Evolutionary conservation across 2,329 filamentous ascomycete genomes (phyloP).

Genomic region (Claviceps pazoutovae): DNA sequence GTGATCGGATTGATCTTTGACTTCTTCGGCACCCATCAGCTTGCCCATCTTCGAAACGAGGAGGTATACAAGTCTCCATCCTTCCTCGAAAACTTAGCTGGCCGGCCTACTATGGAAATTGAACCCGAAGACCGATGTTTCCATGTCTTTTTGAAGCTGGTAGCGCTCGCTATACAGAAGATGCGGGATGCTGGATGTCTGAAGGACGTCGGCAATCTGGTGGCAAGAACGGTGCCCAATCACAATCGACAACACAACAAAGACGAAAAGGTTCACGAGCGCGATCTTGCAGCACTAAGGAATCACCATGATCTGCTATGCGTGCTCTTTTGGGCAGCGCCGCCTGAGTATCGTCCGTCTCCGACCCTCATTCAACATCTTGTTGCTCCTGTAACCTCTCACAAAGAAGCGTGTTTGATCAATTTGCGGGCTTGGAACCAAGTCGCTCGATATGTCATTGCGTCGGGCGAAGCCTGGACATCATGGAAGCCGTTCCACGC

Average conservation of each 20-base stretch:
- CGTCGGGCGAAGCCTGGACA: slow-evolving; percentile 29
- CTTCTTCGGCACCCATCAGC: slow-evolving; percentile 49
- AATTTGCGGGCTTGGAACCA: slow-evolving; percentile 51
- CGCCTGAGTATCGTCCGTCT: slow-evolving; percentile 37
- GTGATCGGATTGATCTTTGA: slow-evolving; percentile 51
- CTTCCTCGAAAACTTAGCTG: slow-evolving; percentile 43
- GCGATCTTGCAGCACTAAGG: slow-evolving; percentile 48
- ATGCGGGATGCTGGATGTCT: slow-evolving; percentile 31
- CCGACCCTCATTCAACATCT: slow-evolving; percentile 43
- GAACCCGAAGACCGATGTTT: slow-evolving; percentile 48
- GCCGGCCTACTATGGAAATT: slow-evolving; percentile 31
- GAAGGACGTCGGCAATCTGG: slow-evolving; percentile 47
- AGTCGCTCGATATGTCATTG: slow-evolving; percentile 43
- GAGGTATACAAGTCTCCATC: slow-evolving; percentile 45
- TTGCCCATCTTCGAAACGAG: slow-evolving; percentile 51
- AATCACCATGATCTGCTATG: slow-evolving; percentile 58
- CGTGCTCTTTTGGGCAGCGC: slow-evolving; percentile 51
- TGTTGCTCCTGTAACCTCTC: slow-evolving; percentile 44
- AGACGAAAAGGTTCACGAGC: slow-evolving; percentile 44
- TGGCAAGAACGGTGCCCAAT: slow-evolving; percentile 49
- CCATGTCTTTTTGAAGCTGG: slow-evolving; percentile 51
- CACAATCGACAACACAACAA: slow-evolving; percentile 51
- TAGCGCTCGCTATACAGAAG: slow-evolving; percentile 42
- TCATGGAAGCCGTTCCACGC: slow-evolving; percentile 31
- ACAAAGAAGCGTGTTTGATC: slow-evolving; percentile 52